phyloP scores from a whole-genome alignment of 495 filamentous ascomycete genomes.

The Penicillium egyptiacum region DNA sequence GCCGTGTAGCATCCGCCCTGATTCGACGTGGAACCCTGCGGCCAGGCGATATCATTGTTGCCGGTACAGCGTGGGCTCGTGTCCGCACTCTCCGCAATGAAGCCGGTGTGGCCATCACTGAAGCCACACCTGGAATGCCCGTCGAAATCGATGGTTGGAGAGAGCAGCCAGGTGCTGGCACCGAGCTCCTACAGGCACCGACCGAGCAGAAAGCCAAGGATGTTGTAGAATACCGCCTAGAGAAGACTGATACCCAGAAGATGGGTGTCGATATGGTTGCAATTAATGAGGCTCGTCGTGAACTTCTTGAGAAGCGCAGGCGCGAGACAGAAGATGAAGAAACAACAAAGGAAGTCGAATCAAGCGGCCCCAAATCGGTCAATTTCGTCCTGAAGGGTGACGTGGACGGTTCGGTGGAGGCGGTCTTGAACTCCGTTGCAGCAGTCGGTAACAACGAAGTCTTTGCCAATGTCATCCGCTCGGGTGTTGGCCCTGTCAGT shows the following conservation, averaged over 20 bases:
- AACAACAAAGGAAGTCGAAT: constrained; percentile 25
- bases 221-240: constrained; percentile 74
- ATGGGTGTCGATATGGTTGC: constrained; percentile 69
- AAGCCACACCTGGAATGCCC: constrained; percentile 83
- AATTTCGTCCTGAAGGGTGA: constrained; percentile 90
- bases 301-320: constrained; percentile 58
- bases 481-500: constrained; percentile 71
- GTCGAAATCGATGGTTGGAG: constrained; percentile 94
- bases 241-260: constrained; percentile 59
- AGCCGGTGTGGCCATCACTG: constrained; percentile 66
- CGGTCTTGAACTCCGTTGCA: constrained; percentile 70
- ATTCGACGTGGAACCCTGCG: constrained; percentile 84
- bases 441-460: constrained; percentile 83
- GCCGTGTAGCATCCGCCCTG: constrained; percentile 85
- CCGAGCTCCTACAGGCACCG: constrained; percentile 78
- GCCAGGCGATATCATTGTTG: constrained; percentile 80
- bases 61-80: constrained; percentile 80
- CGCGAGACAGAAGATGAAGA: constrained; percentile 46
- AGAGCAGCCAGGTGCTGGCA: constrained; percentile 85
- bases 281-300: constrained; percentile 69
- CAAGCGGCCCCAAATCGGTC: constrained; percentile 60
- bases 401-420: constrained; percentile 90
- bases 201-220: constrained; percentile 76
- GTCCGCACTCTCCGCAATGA: constrained; percentile 84
- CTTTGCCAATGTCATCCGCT: constrained; percentile 70